A percentile compares a stretch with the other conserved stretches of the same genome.
These are phyloP conservation scores for Cladosporium sp. DNA, from an alignment of 2,329 filamentous ascomycete species.

Conservation along the genomic window DNA sequence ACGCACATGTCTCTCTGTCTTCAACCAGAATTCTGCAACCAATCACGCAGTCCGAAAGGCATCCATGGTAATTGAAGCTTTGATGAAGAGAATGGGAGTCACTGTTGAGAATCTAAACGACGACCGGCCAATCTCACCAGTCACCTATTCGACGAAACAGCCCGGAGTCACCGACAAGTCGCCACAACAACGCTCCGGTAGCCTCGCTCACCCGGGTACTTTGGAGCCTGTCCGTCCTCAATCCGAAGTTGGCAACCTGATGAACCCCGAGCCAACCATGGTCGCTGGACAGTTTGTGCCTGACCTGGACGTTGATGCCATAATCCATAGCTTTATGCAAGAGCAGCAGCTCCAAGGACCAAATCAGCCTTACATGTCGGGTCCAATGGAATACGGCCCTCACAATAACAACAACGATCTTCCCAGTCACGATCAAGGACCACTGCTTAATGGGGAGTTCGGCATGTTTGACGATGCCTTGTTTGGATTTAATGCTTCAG, in stretches of 20 bases:
- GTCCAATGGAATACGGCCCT: background rate
- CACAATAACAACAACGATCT: background rate
- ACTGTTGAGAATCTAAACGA: constrained; percentile 1
- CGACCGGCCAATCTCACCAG: constrained; percentile 4
- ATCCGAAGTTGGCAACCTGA: background rate
- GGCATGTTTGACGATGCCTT: constrained; percentile 28
- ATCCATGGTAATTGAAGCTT: constrained; percentile 40
- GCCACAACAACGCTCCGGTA: background rate
- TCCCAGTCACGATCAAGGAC: background rate
- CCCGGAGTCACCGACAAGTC: background rate
- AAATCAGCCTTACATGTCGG: constrained; percentile 1
- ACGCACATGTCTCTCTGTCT: constrained; percentile 44
- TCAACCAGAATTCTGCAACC: constrained; percentile 48
- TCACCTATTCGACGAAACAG: background rate
- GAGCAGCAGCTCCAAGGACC: constrained; percentile 20
- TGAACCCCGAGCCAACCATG: constrained; percentile 15
- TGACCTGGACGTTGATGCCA: constrained; percentile 39
- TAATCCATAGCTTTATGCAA: constrained; percentile 40
- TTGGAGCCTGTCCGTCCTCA: background rate
- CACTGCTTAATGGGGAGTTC: constrained; percentile 8
- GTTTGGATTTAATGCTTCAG: constrained; percentile 33
- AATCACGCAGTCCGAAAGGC: constrained; percentile 48
- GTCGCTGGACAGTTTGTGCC: constrained; percentile 25
- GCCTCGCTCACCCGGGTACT: background rate
- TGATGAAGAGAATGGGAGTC: constrained; percentile 45